Conservation (phyloP, 805 yeast species). For the Barnettozyma sucrosica region DNA sequence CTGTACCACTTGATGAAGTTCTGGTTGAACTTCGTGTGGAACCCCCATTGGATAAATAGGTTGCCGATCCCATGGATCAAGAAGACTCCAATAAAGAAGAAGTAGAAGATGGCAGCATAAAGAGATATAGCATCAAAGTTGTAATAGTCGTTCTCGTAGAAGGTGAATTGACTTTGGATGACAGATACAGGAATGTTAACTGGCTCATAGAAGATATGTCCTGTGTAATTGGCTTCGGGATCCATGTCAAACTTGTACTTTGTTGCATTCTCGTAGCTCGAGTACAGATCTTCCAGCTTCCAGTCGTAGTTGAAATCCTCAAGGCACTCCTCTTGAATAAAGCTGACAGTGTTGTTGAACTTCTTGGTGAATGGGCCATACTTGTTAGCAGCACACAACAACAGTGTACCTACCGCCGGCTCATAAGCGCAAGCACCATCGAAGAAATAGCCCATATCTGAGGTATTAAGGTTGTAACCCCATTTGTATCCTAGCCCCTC, state of each 20-base stretch:
- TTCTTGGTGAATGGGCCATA: slow-evolving; percentile 8
- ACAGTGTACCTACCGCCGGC: slow-evolving; percentile 13
- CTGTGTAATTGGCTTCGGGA: slow-evolving; percentile 8
- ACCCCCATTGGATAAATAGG: slow-evolving; percentile 24
- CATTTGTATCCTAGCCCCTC: background rate
- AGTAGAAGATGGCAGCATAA: slow-evolving; percentile 29
- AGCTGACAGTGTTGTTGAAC: slow-evolving; percentile 11
- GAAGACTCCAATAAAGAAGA: slow-evolving; percentile 37
- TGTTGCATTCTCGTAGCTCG: slow-evolving; percentile 29
- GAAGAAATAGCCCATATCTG: background rate
- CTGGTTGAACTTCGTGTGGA: slow-evolving; percentile 11
- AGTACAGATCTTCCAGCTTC: slow-evolving; percentile 17
- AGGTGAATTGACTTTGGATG: background rate
- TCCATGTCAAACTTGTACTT: slow-evolving; percentile 11
- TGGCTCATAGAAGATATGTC: slow-evolving; percentile 10
- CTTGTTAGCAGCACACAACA: slow-evolving; percentile 8
- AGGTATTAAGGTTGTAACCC: background rate
- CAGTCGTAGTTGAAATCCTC: background rate
- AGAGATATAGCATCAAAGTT: slow-evolving; percentile 17
- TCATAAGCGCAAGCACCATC: slow-evolving; percentile 12
- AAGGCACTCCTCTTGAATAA: slow-evolving; percentile 1
- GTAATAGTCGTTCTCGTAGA: slow-evolving; percentile 9
- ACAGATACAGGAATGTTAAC: slow-evolving; percentile 3
- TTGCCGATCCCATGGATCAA: slow-evolving; percentile 31
- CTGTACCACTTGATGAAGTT: slow-evolving; percentile 17